phyloP scores from a whole-genome alignment of 2,329 filamentous ascomycete species.

The Trichoderma sp. region DNA sequence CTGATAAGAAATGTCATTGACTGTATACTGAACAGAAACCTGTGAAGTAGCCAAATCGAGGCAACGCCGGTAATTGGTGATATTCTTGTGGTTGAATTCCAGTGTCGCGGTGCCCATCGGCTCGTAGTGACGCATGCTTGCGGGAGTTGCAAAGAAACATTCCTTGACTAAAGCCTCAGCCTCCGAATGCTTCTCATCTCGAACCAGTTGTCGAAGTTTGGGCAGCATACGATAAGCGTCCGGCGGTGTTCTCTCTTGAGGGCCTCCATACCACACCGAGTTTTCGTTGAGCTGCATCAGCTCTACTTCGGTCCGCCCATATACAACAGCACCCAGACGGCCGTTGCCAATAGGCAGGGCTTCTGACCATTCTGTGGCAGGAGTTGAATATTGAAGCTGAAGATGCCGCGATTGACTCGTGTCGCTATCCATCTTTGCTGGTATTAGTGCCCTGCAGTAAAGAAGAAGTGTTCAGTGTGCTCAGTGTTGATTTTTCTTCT shows the following conservation, averaged over 20 bases:
- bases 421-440: neutral
- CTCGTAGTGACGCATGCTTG: neutral
- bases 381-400: neutral
- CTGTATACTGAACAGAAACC: neutral
- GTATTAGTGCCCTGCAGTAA: neutral
- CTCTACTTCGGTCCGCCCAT: neutral
- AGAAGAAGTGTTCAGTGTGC: too few relatives aligned
- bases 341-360: neutral
- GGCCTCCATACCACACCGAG: neutral
- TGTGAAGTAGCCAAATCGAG: neutral
- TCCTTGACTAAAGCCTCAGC: neutral
- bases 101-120: neutral
- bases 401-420: neutral
- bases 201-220: neutral
- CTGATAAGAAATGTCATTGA: neutral
- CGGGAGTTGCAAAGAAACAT: neutral
- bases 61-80: neutral
- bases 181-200: neutral
- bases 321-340: neutral
- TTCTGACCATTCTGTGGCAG: neutral
- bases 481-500: neutral
- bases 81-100: neutral
- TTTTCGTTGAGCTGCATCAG: neutral
- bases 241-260: neutral
- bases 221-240: neutral